Conservation (phyloP, 139 green algal genomes). For the Edaphochlamys debaryana region DNA sequence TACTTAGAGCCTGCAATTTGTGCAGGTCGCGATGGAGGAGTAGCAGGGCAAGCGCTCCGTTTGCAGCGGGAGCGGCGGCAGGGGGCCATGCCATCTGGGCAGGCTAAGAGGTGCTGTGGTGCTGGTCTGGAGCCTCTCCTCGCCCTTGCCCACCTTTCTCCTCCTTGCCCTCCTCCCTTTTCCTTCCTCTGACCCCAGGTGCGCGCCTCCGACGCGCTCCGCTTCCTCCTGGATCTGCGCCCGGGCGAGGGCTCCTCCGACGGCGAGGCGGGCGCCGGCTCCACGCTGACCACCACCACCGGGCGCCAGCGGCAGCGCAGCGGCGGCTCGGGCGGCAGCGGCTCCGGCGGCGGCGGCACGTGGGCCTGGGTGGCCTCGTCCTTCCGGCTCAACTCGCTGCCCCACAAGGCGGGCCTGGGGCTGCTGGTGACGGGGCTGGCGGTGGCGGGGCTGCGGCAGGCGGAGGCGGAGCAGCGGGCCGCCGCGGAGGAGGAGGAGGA, state of each 20-base stretch:
- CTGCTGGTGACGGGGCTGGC: constrained; percentile 1
- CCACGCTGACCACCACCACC: too few species aligned
- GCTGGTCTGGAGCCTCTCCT: not conserved
- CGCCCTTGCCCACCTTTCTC: not conserved
- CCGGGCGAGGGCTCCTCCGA: too few species aligned
- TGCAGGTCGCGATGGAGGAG: not conserved
- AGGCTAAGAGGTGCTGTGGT: not conserved
- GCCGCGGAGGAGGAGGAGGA: not conserved
- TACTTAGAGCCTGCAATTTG: not conserved
- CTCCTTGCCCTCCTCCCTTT: not conserved
- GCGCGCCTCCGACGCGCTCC: not conserved
- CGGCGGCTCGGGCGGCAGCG: not conserved
- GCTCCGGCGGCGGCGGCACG: not conserved
- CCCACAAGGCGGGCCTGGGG: not conserved
- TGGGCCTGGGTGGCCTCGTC: not conserved
- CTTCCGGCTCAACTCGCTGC: not conserved
- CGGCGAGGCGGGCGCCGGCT: not conserved
- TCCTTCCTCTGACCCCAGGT: not conserved
- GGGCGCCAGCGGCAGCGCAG: not conserved
- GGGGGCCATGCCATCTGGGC: not conserved
- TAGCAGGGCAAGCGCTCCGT: not conserved
- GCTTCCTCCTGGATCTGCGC: constrained; percentile 12
- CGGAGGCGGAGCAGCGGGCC: not conserved
- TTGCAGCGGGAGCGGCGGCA: not conserved
- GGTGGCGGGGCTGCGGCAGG: not conserved